Evolutionary conservation across 495 filamentous ascomycete species (phyloP).

Genomic region (Zalerion maritima): DNA sequence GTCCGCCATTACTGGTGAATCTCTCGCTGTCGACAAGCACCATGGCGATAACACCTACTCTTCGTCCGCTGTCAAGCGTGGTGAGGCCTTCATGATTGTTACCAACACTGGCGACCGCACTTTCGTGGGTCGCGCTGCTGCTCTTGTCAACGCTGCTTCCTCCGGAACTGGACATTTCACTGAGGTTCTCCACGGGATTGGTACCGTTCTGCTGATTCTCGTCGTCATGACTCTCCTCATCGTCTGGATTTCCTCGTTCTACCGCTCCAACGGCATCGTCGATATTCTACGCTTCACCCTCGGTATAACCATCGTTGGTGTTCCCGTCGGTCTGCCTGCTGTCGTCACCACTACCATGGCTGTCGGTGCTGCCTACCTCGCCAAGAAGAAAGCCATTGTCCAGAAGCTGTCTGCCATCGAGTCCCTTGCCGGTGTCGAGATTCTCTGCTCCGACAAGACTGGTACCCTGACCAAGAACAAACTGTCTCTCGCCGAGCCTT

Average conservation of each 20-base stretch:
- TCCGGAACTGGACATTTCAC: conserved; percentile 73
- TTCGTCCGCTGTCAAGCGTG: conserved; percentile 82
- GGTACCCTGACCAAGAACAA: conserved; percentile 91
- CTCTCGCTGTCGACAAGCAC: conserved; percentile 78
- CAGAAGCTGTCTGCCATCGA: conserved; percentile 94
- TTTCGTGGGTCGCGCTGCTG: conserved; percentile 78
- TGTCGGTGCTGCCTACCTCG: conserved; percentile 85
- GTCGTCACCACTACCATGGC: conserved; percentile 96
- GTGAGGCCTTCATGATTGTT: conserved; percentile 66
- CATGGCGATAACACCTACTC: conserved; percentile 65
- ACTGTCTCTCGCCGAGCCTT: conserved; percentile 72
- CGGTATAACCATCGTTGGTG: conserved; percentile 82
- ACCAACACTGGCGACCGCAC: conserved; percentile 76
- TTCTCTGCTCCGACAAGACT: conserved; percentile 95
- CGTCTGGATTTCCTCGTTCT: conserved; percentile 78
- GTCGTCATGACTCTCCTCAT: conserved; percentile 67
- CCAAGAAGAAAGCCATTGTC: conserved; percentile 91
- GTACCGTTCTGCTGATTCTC: conserved; percentile 65
- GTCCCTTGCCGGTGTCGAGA: conserved; percentile 87
- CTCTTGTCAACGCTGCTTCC: conserved; percentile 63
- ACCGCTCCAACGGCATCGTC: conserved; percentile 64
- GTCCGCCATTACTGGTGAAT: conserved; percentile 84
- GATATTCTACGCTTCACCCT: conserved; percentile 70
- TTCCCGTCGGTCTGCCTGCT: conserved; percentile 89
- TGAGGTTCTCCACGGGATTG: conserved; percentile 71